Base-by-base conservation (phyloP, 345 rosid species). In the Angophora floribunda region DNA sequence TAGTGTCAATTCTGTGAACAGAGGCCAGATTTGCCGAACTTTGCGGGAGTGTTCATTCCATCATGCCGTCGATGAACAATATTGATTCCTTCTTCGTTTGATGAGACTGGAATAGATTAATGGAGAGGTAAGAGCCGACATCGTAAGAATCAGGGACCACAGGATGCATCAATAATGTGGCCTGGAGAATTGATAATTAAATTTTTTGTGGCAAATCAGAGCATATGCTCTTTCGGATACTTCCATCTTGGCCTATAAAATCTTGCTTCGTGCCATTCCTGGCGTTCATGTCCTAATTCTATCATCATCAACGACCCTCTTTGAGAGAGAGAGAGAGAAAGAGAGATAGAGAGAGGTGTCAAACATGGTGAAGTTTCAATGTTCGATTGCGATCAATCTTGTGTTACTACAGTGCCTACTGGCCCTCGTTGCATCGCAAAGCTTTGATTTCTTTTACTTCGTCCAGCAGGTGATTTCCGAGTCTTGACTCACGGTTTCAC, bases 401-500 rank as follows among this genome's bases (percentile, higher is more conserved):
- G 65, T 94, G 75, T 30, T 90, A 30, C 49, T 91, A 6, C 91
- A 93, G 86, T 90, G 12, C 53, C 89, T 91, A 5, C 87, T 91
- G n/a, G 91, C 89, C 85, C 91, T 93, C 9, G 91, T 91, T 82
- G 93, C 89, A n/a, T 88, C 99, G 13, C 90, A 94, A 88, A 95
- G 92, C 85, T 97, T 96, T 52, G 98, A 97, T 94, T 97, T 97
- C 96, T 96, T 97, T 96, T 97, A 96, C 95, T 94, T 97, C 67
- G 99, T 97, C 88, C 98, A 94, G 90, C 99, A 97, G 92, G 99
- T 95, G 88, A 89, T 51, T 41, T 11, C 36, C 26, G 36, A 28
- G n/a, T 24, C 16, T 44, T 6, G 7, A 50, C 45, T n/a, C 1
- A 5, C 19, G 9, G 8, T 26, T 14, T 36, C 49, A 19, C 47